Percentiles rank a stretch among this genome's conserved stretches.
Evolutionary conservation across 1,284 basidiomycete genomes (phyloP).

Genomic region (Anthracocystis setariae): DNA sequence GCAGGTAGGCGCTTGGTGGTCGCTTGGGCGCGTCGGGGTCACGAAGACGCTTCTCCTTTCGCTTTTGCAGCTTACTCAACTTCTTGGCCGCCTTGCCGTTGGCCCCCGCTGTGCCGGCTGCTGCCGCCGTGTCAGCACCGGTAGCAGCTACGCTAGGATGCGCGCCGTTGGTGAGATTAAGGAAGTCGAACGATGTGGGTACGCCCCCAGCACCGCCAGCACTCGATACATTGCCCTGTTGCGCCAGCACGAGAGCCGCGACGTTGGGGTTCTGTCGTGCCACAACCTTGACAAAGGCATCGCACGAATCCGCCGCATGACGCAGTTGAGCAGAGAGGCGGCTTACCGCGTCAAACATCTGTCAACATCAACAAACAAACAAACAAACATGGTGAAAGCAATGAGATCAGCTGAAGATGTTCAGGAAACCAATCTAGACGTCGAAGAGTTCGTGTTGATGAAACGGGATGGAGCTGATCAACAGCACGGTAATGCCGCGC

Average conservation of each 20-base stretch:
- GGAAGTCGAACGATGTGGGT: constrained; percentile 45
- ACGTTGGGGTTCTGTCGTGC: constrained; percentile 54
- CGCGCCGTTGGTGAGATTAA: constrained; percentile 43
- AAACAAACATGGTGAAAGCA: neutral
- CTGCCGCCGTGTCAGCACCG: constrained; percentile 34
- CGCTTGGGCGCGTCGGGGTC: constrained; percentile 63
- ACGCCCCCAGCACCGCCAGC: constrained; percentile 27
- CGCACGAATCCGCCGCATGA: constrained; percentile 52
- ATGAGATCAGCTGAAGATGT: constrained; percentile 1
- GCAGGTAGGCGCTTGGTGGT: constrained; percentile 61
- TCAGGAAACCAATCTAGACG: neutral
- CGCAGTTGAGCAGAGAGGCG: constrained; percentile 52
- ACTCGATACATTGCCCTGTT: constrained; percentile 42
- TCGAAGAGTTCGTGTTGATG: neutral
- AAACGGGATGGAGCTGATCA: too few relatives aligned
- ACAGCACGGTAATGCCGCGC: neutral
- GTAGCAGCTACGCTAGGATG: constrained; percentile 26
- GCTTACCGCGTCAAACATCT: constrained; percentile 56
- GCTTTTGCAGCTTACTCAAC: constrained; percentile 52
- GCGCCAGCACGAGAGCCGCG: constrained; percentile 49
- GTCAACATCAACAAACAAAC: neutral
- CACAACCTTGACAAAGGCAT: constrained; percentile 53
- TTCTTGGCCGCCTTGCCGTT: constrained; percentile 46
- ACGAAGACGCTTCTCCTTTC: constrained; percentile 52
- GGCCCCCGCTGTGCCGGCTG: constrained; percentile 34